Evolutionary conservation across 805 yeast species (phyloP), one percentile per base, ranked within the genome.

Genomic region (Vanderwaltozyma verrucispora): DNA sequence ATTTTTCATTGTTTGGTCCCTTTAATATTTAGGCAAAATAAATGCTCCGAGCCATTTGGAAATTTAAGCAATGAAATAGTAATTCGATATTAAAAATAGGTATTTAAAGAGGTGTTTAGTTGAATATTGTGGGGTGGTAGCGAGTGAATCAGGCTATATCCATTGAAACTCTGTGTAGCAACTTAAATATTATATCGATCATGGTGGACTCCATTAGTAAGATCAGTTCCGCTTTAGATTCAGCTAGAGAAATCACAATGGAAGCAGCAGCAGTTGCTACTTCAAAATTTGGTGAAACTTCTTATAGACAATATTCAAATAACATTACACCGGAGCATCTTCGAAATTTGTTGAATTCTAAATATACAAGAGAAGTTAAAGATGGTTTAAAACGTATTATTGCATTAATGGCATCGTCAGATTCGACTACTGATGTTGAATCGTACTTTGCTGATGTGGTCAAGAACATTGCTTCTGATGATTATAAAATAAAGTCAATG

Each of bases 201-300:
- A 74, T 73, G 79, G 68, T 72, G 3, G 78, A 72, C 39, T 72
- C 85, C 3, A 62, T 80, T 30, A 64, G 77, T 10, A 71, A 73
- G 42, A 64, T 84, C 48, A 70, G 87, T 17, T 75, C 83, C 13
- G 75, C 84, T 60, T 65, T 86, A 38, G 94, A 83, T 60, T 75
- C 86, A 19, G 94, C 94, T 1, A 72, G 76, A 45, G 87, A 78
- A 45, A 59, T 84, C 48, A 81, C 94, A 3, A 66, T 82, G 35
- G 92, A 82, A 47, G 94, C 94, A 1, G 92, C 94, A 1, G 80
- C 78, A 1, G 75, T 83, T 10, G 92, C 94, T 0, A 72, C 85
- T 1, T 71, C 80, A 6, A 65, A 76, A 43, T 60, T 77, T 19
- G 72, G 77, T 16, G 88, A 80, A 41, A 71, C 81, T 5, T 75